Evolutionary conservation across 1,284 basidiomycete genomes (phyloP).

Genomic region (Ganoderma multipileum): DNA sequence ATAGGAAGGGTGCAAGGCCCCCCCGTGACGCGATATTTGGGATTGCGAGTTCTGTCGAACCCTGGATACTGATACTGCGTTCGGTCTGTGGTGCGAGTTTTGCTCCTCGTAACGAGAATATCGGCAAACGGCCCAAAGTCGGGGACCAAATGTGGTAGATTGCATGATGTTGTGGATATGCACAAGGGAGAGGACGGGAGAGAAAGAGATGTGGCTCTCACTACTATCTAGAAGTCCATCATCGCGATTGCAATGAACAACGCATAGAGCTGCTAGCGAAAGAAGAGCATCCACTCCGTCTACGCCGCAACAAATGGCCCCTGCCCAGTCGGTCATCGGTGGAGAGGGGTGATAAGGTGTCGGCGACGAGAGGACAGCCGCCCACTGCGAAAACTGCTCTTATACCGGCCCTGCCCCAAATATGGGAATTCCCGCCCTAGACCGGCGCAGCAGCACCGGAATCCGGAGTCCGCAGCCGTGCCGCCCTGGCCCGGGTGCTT

Average conservation of each 20-base stretch:
- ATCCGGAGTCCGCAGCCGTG: background rate
- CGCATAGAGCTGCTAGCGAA: conserved; percentile 57
- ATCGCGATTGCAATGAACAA: conserved; percentile 45
- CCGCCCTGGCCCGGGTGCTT: conserved; percentile 16
- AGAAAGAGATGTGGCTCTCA: conserved; percentile 52
- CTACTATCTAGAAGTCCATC: conserved; percentile 71
- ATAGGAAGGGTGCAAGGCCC: background rate
- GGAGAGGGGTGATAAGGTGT: conserved; percentile 47
- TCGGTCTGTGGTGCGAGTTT: background rate
- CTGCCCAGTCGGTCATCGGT: conserved; percentile 32
- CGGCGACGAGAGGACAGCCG: conserved; percentile 32
- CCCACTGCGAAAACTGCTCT: conserved; percentile 15
- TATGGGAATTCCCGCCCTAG: conserved; percentile 19
- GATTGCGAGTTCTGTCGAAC: background rate
- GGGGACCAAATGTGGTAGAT: background rate
- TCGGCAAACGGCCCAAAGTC: background rate
- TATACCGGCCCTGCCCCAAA: conserved; percentile 5
- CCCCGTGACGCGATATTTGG: background rate
- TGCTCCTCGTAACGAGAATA: background rate
- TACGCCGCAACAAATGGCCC: conserved; percentile 46
- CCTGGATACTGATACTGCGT: background rate
- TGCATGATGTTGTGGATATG: background rate
- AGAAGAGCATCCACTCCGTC: conserved; percentile 44
- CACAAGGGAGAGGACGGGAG: background rate
- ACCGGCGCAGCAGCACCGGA: conserved; percentile 1